These are phyloP conservation scores for Alloteropsis semialata DNA, from an alignment of 176 grass and related monocot genomes.

Conservation along the genomic window DNA sequence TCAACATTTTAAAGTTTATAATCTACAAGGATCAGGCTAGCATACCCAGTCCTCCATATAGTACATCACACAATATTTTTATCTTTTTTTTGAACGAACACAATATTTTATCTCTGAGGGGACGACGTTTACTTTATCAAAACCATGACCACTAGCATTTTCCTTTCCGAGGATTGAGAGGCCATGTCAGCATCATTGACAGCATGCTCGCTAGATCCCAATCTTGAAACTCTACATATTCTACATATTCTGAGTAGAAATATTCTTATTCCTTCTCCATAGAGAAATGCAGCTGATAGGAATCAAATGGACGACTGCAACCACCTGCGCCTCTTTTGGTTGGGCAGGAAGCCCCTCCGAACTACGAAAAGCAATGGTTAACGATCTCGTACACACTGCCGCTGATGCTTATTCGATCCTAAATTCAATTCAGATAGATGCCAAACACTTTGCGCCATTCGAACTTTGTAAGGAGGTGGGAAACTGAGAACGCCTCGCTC, in stretches of 20 bases:
- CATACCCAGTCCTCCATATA: neutral
- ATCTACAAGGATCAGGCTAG: neutral
- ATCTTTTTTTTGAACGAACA: conserved; percentile 5
- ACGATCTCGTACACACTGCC: neutral
- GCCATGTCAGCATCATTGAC: conserved; percentile 4
- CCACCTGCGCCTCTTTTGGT: neutral
- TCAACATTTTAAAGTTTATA: neutral
- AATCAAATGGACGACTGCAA: neutral
- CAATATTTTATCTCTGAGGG: neutral
- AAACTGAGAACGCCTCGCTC: neutral
- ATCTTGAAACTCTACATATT: neutral
- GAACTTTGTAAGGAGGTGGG: neutral
- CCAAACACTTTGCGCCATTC: neutral
- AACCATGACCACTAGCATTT: neutral
- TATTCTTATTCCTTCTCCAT: neutral
- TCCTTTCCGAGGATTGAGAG: neutral
- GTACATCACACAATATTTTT: conserved; percentile 13
- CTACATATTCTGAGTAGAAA: neutral
- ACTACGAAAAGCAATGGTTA: neutral
- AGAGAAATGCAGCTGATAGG: neutral
- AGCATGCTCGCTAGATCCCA: neutral
- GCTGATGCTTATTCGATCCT: neutral
- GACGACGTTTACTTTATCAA: neutral
- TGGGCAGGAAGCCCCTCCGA: neutral
- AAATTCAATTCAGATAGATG: neutral